Evolutionary conservation across 352 stramenopile genomes (phyloP).

Genomic region (Phytophthora cajani): DNA sequence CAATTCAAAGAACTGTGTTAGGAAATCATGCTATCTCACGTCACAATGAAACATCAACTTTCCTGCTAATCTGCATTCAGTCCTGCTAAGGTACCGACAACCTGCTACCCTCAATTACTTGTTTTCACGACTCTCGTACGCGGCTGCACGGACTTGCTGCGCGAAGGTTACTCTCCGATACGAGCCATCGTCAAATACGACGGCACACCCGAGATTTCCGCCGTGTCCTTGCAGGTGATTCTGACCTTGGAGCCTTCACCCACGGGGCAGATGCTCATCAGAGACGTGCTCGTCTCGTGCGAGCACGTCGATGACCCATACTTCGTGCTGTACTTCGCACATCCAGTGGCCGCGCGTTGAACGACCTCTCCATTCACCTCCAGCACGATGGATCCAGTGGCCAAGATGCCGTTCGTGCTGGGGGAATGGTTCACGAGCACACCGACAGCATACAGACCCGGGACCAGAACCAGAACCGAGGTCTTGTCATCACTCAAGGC

Average conservation of each 20-base stretch:
- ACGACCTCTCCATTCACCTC: too few species aligned
- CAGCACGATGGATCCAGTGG: conserved; percentile 4
- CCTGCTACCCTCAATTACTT: too few species aligned
- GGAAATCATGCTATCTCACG: too few species aligned
- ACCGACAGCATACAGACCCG: conserved; percentile 13
- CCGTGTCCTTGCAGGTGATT: conserved; percentile 3
- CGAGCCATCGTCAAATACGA: conserved; percentile 21
- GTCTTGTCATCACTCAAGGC: neutral
- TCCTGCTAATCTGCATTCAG: too few species aligned
- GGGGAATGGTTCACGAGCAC: conserved; percentile 20
- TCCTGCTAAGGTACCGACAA: too few species aligned
- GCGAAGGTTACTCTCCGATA: conserved; percentile 3
- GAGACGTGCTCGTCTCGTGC: too few species aligned
- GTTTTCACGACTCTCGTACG: too few species aligned
- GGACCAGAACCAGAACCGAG: neutral
- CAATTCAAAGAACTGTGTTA: too few species aligned
- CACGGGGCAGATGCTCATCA: conserved; percentile 8
- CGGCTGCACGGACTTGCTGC: too few species aligned
- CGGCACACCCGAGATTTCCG: neutral
- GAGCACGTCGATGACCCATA: neutral
- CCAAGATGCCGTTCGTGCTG: neutral
- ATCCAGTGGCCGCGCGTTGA: neutral
- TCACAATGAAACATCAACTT: too few species aligned
- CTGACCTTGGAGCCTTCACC: neutral
- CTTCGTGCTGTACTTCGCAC: neutral